Percentiles rank a stretch among this genome's conserved stretches.
Conservation (phyloP, 345 rosid genomes). For the Lepidium aucheri region DNA sequence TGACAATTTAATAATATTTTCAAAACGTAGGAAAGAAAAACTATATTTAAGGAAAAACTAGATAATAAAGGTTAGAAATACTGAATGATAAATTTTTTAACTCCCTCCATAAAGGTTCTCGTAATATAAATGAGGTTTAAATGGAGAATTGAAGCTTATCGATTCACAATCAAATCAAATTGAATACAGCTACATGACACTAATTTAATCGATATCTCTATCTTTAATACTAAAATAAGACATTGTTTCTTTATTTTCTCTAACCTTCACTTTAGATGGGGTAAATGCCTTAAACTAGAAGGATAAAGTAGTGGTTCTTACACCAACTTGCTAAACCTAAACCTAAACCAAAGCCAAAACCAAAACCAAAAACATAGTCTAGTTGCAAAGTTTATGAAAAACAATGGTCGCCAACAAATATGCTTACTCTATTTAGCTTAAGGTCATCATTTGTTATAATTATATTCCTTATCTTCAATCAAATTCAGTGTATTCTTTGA, state of each 20-base stretch:
- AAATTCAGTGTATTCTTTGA: not conserved
- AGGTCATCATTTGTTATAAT: not conserved
- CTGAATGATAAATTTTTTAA: too few species aligned
- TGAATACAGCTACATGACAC: not conserved
- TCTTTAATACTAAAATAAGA: not conserved
- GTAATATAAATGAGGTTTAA: not conserved
- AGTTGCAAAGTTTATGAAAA: slow-evolving; percentile 1
- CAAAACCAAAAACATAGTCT: slow-evolving; percentile 5
- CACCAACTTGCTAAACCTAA: slow-evolving; percentile 7
- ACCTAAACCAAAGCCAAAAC: slow-evolving; percentile 7
- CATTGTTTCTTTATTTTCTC: not conserved
- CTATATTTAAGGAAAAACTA: too few species aligned
- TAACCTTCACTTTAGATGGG: not conserved
- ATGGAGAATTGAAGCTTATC: not conserved
- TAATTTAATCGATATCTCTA: not conserved
- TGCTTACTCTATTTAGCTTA: not conserved
- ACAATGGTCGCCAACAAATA: slow-evolving; percentile 15
- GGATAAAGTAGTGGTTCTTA: not conserved
- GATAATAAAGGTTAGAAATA: too few species aligned
- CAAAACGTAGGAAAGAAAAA: too few species aligned
- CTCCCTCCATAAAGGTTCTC: too few species aligned
- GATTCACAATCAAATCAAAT: not conserved
- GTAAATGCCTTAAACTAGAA: not conserved
- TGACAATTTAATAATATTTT: too few species aligned
- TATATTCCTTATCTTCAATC: not conserved